phyloP scores from a whole-genome alignment of 1,139 yeast genomes.

The Debaryomyces sp. region DNA sequence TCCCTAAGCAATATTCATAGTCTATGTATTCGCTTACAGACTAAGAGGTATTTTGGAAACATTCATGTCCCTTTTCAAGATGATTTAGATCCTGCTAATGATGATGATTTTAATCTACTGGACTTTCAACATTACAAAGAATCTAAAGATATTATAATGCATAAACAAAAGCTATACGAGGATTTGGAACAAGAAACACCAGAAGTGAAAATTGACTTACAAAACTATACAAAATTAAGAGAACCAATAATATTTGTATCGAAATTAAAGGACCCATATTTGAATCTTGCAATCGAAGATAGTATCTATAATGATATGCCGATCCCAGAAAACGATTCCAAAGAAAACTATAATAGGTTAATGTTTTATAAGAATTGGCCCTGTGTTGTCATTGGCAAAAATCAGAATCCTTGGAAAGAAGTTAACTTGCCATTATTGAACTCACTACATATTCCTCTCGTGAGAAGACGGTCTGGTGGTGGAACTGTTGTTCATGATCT shows the following conservation, averaged over 20 bases:
- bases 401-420: constrained; percentile 95
- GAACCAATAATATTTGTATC: constrained; percentile 46
- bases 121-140: constrained; percentile 47
- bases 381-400: constrained; percentile 93
- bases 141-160: constrained; percentile 26
- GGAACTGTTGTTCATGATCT: constrained; percentile 95
- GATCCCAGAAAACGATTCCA: constrained; percentile 21
- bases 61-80: constrained; percentile 42
- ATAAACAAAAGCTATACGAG: not conserved
- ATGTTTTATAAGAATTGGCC: constrained; percentile 77
- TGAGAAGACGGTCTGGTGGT: constrained; percentile 89
- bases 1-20: not conserved
- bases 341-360: constrained; percentile 50
- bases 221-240: constrained; percentile 18
- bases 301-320: constrained; percentile 72
- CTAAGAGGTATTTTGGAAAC: constrained; percentile 14
- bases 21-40: not conserved
- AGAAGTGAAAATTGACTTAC: constrained; percentile 7
- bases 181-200: not conserved
- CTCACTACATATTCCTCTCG: constrained; percentile 59
- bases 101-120: constrained; percentile 39
- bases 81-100: constrained; percentile 36
- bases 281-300: constrained; percentile 83
- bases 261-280: constrained; percentile 61
- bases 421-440: constrained; percentile 64